A percentile compares a stretch with the other conserved stretches of the same genome.
Evolutionary conservation across 148 eudicot species (phyloP).

Genomic region (Heliamphora exappendiculata): DNA sequence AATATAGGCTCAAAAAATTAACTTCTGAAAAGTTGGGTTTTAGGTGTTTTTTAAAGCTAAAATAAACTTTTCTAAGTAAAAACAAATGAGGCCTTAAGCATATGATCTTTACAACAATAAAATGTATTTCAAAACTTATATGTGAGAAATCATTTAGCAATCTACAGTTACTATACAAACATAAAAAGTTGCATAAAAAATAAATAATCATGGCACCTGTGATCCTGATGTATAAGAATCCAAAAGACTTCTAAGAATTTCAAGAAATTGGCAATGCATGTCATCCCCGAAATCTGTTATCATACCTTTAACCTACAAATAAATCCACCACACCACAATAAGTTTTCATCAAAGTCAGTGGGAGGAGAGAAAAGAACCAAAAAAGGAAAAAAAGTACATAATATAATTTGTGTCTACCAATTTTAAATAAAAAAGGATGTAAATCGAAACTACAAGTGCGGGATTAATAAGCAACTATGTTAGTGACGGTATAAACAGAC

Average conservation of each 20-base stretch:
- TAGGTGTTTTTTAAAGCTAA: too few species aligned
- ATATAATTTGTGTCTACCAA: not conserved
- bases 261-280: constrained; percentile 98
- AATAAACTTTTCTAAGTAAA: too few species aligned
- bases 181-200: not conserved
- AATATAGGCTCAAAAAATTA: too few species aligned
- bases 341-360: not conserved
- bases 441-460: not conserved
- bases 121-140: not conserved
- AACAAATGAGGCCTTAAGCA: too few species aligned
- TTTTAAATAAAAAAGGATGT: not conserved
- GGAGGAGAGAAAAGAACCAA: not conserved
- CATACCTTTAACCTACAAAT: constrained; percentile 84
- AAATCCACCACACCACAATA: not conserved
- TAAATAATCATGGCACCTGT: constrained; percentile 48
- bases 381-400: not conserved
- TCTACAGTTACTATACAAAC: not conserved
- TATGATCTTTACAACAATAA: not conserved
- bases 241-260: constrained; percentile 82
- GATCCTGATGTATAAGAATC: constrained; percentile 67
- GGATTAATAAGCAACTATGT: not conserved
- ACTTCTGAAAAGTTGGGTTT: too few species aligned
- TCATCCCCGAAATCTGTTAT: constrained; percentile 85
- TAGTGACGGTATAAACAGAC: not conserved
- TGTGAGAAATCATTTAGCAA: not conserved